Conservation (phyloP, 352 stramenopile species). For the Phytophthora sansomeana region DNA sequence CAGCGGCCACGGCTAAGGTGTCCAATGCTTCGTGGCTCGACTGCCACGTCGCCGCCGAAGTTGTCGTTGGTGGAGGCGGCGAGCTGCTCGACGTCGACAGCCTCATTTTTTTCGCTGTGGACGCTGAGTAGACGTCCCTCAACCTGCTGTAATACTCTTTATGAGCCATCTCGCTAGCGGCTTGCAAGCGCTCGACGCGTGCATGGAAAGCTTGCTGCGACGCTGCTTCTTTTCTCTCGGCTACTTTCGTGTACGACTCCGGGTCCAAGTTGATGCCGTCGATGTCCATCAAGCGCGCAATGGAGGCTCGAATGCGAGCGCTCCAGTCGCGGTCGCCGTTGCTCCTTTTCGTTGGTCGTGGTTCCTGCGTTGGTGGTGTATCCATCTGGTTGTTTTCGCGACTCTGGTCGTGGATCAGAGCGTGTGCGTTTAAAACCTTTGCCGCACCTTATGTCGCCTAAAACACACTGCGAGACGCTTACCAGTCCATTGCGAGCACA, state of each 20-base stretch:
- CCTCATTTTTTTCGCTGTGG: constrained; percentile 48
- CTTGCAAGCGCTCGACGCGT: constrained; percentile 28
- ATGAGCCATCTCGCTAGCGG: constrained; percentile 32
- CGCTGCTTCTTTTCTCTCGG: constrained; percentile 30
- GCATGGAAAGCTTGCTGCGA: constrained; percentile 45
- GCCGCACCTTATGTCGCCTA: not conserved
- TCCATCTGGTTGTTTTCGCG: not conserved
- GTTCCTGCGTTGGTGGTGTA: not conserved
- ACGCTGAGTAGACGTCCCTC: constrained; percentile 56
- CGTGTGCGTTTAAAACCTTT: constrained; percentile 10
- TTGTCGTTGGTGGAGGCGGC: not conserved
- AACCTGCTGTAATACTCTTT: constrained; percentile 72
- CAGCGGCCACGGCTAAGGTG: constrained; percentile 30
- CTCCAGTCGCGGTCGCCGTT: constrained; percentile 26
- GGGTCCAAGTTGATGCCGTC: constrained; percentile 30
- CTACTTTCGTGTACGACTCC: constrained; percentile 39
- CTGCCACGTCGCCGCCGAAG: not conserved
- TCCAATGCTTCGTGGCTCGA: constrained; percentile 32
- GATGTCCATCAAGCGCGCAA: constrained; percentile 40
- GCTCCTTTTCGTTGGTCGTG: not conserved
- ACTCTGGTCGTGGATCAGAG: not conserved
- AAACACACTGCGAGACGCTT: not conserved
- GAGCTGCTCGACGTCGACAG: constrained; percentile 15
- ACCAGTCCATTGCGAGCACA: constrained; percentile 11
- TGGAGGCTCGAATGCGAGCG: constrained; percentile 33